Evolutionary conservation across 768 basidiomycete genomes (phyloP).

Genomic region (Rhizopogon vulgaris): DNA sequence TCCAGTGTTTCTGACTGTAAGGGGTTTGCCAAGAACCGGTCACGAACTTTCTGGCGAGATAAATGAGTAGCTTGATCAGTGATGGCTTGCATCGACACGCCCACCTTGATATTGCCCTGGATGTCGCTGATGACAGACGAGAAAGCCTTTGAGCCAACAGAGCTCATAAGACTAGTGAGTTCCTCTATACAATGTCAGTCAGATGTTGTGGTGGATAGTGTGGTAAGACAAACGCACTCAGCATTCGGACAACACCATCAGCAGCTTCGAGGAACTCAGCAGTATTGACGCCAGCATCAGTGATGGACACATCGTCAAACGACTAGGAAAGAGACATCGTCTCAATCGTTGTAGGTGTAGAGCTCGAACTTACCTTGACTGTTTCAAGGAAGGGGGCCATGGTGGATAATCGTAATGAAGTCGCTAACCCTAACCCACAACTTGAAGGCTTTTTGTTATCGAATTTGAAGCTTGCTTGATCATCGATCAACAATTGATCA

Average conservation of each 20-base stretch:
- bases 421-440: background rate
- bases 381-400: conserved; percentile 78
- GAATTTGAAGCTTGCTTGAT: no score
- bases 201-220: background rate
- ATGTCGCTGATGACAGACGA: conserved; percentile 78
- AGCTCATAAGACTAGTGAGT: background rate
- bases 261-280: conserved; percentile 82
- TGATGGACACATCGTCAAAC: conserved; percentile 87
- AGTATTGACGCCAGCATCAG: conserved; percentile 86
- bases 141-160: conserved; percentile 71
- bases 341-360: background rate
- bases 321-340: conserved; percentile 45
- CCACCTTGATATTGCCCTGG: conserved; percentile 85
- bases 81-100: conserved; percentile 12
- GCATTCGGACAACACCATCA: conserved; percentile 81
- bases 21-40: conserved; percentile 67
- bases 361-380: conserved; percentile 41
- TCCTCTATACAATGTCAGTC: background rate
- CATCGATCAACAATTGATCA: no score
- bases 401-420: conserved; percentile 4
- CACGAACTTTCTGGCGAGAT: conserved; percentile 74
- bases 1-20: conserved; percentile 73
- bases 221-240: conserved; percentile 54
- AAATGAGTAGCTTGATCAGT: background rate
- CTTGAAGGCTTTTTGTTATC: no score